Evolutionary conservation across 1,284 basidiomycete species (phyloP), one percentile per base, ranked within the genome.

Genomic region (Fomitiporia mediterranea): DNA sequence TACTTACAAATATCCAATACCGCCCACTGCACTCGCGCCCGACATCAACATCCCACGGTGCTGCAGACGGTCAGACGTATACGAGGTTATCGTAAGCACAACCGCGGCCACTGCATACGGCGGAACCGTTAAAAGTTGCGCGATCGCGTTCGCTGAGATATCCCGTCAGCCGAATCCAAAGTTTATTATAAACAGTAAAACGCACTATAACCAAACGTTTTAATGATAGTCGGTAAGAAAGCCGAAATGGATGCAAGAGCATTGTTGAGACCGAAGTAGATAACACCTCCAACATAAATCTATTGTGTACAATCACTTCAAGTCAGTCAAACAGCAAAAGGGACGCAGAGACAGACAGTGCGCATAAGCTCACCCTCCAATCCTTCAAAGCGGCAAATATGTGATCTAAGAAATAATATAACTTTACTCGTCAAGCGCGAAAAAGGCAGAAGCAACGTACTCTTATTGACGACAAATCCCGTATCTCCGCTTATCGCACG

Each of bases 191-290:
- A 17, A 8, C 23, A 19, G 8, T 7, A 25, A 48, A 34, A 68
- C 70, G 35, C 61, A 79, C 79, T 79, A 65, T 76, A 81, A 13
- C 83, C 85, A 63, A 90, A 81, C 0, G 84, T 86, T 50, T 77
- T 79, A 60, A 92, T 82, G 64, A 93, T 91, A 0, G 91, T 93
- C 0, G 91, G 91, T 21, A 94, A 72, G 72, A 94, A 94, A 0
- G 89, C 91, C 2, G 85, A 84, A 44, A 90, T 85, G 2, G 85
- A 86, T 7, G 88, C 87, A 1, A 93, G 75, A 1, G 86, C 84
- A 54, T 84, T 80, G 68, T 94, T 94, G 58, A 89, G 74, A 23
- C 86, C 88, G 60, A 89, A 90, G 68, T 88, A 89, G 50, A 86
- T 80, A 15, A 82, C 70, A 0, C 84, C 83, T 21, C 76, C 84